These are phyloP conservation scores for Trichoderma asperellum DNA, from an alignment of 2,329 filamentous ascomycete genomes.

Conservation along the genomic window DNA sequence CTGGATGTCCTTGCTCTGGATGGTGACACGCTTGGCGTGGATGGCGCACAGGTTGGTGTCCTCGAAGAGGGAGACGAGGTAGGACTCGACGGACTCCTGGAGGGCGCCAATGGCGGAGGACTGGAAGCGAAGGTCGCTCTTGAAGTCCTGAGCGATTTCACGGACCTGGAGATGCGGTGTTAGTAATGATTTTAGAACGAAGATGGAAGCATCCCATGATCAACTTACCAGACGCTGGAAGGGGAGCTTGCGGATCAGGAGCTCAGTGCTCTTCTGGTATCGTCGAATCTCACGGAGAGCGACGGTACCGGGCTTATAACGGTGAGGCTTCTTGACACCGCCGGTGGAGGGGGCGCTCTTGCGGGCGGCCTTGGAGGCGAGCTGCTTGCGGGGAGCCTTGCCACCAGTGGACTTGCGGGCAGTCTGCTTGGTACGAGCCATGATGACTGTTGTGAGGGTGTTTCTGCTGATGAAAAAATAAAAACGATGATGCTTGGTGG, in stretches of 20 bases:
- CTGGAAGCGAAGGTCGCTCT: conserved; percentile 96
- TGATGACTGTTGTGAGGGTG: conserved; percentile 47
- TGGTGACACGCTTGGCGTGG: conserved; percentile 99
- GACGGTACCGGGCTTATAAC: conserved; percentile 89
- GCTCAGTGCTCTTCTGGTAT: conserved; percentile 97
- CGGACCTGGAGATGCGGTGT: conserved; percentile 59
- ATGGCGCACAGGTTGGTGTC: conserved; percentile 99
- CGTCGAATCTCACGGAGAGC: conserved; percentile 98
- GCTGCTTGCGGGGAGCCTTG: conserved; percentile 89
- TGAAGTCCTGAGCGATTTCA: conserved; percentile 96
- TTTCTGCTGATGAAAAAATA: conserved; percentile 37
- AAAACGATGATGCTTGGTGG: conserved; percentile 39
- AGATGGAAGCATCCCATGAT: background rate
- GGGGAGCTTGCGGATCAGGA: conserved; percentile 94
- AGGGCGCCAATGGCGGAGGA: conserved; percentile 96
- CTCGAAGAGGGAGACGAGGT: conserved; percentile 97
- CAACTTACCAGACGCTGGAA: conserved; percentile 85
- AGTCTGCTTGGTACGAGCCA: conserved; percentile 70
- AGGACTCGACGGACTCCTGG: conserved; percentile 98
- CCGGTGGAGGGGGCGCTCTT: conserved; percentile 97
- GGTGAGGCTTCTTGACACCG: conserved; percentile 94
- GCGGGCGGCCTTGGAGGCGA: conserved; percentile 98
- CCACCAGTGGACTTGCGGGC: conserved; percentile 78
- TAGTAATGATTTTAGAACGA: background rate
- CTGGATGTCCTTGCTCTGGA: conserved; percentile 97